These are phyloP conservation scores for Biscogniauxia mediterranea DNA, from an alignment of 2,329 filamentous ascomycete species.

Conservation along the genomic window DNA sequence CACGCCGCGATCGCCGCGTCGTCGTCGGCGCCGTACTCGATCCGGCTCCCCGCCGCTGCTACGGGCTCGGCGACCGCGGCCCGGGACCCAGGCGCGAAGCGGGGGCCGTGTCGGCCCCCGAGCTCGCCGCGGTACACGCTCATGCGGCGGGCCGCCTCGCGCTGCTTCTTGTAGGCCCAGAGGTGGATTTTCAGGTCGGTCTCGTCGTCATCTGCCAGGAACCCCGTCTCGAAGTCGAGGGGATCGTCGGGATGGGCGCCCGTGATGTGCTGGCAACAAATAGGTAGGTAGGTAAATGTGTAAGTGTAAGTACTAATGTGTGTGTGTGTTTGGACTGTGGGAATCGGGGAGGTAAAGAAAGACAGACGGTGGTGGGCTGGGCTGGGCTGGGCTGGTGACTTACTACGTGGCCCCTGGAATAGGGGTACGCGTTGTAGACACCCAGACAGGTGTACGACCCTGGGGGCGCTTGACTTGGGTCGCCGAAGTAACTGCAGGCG, in stretches of 20 bases:
- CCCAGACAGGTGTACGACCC: slow-evolving; percentile 49
- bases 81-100: no score
- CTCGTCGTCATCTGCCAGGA: slow-evolving; percentile 37
- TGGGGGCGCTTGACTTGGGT: not conserved
- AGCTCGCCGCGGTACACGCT: slow-evolving; percentile 47
- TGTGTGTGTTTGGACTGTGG: no score
- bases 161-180: slow-evolving; percentile 61
- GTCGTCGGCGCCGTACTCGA: slow-evolving; percentile 45
- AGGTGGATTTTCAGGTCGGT: slow-evolving; percentile 55
- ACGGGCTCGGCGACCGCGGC: slow-evolving; percentile 26
- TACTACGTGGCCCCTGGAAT: slow-evolving; percentile 51
- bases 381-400: no score
- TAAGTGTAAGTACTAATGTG: no score
- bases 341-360: no score
- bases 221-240: slow-evolving; percentile 4
- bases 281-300: no score
- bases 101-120: slow-evolving; percentile 41
- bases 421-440: slow-evolving; percentile 55
- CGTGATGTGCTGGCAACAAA: slow-evolving; percentile 53
- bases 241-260: slow-evolving; percentile 11
- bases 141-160: slow-evolving; percentile 56
- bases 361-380: no score
- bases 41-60: slow-evolving; percentile 25
- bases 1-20: slow-evolving; percentile 41
- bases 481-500: slow-evolving; percentile 3